A percentile compares a stretch with the other conserved stretches of the same genome.
These are phyloP conservation scores for Neofusicoccum parvum DNA, from an alignment of 2,329 filamentous ascomycete genomes.

Conservation along the genomic window DNA sequence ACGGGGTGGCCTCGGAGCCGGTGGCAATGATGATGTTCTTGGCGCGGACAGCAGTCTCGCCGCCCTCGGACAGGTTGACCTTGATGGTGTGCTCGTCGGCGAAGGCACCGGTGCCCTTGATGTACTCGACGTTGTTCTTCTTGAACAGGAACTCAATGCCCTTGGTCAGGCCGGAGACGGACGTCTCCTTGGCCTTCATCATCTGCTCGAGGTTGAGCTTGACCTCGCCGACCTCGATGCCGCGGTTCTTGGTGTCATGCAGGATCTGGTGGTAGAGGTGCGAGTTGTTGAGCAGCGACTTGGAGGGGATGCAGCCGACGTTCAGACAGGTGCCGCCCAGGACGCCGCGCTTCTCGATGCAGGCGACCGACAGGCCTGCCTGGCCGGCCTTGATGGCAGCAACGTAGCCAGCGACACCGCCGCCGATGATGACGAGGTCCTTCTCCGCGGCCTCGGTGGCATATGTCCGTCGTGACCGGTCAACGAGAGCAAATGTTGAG, in stretches of 20 bases:
- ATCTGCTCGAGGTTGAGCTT: slow-evolving; percentile 93
- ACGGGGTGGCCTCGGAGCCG: slow-evolving; percentile 91
- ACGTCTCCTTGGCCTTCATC: slow-evolving; percentile 98
- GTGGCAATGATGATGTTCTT: slow-evolving; percentile 99
- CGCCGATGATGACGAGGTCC: slow-evolving; percentile 96
- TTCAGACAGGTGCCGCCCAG: slow-evolving; percentile 98
- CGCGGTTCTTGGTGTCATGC: slow-evolving; percentile 95
- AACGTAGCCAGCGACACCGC: slow-evolving; percentile 97
- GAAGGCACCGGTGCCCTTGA: slow-evolving; percentile 90
- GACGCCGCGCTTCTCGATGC: slow-evolving; percentile 95
- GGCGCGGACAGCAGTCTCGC: slow-evolving; percentile 80
- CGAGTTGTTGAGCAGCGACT: slow-evolving; percentile 99
- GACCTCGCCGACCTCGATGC: slow-evolving; percentile 96
- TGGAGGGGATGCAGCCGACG: slow-evolving; percentile 98
- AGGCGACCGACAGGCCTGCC: slow-evolving; percentile 93
- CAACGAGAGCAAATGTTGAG: slow-evolving; percentile 50
- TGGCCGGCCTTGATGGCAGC: slow-evolving; percentile 99
- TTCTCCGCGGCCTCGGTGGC: slow-evolving; percentile 73
- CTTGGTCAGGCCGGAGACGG: slow-evolving; percentile 87
- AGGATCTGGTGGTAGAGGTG: slow-evolving; percentile 96
- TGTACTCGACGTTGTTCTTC: slow-evolving; percentile 98
- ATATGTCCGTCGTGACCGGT: slow-evolving; percentile 57
- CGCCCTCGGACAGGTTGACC: slow-evolving; percentile 86
- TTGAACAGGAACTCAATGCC: slow-evolving; percentile 98
- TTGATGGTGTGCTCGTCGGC: slow-evolving; percentile 88